A percentile compares a stretch with the other conserved stretches of the same genome.
Evolutionary conservation across 2,329 filamentous ascomycete genomes (phyloP).

Genomic region (Nemania sp.): DNA sequence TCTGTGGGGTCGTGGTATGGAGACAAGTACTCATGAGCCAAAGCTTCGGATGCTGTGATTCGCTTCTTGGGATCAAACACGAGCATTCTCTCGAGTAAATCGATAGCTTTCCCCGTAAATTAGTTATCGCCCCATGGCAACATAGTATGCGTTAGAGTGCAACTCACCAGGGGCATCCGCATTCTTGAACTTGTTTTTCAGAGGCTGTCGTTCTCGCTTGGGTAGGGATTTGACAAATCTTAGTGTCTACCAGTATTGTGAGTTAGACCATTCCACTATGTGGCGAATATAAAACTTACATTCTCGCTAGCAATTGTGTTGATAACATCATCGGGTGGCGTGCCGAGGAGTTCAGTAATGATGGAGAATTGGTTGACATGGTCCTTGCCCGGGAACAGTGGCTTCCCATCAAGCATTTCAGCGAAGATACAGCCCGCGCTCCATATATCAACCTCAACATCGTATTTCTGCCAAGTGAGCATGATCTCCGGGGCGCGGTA

Average conservation of each 20-base stretch:
- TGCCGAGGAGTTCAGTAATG: constrained; percentile 96
- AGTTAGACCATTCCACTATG: constrained; percentile 35
- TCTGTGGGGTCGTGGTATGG: constrained; percentile 98
- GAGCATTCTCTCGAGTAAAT: constrained; percentile 94
- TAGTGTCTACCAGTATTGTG: constrained; percentile 72
- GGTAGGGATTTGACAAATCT: constrained; percentile 97
- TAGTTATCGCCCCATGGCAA: constrained; percentile 4
- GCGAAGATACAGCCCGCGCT: constrained; percentile 99
- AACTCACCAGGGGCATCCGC: constrained; percentile 82
- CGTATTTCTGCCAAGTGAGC: constrained; percentile 99
- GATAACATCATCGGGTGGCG: constrained; percentile 97
- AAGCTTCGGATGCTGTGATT: constrained; percentile 85
- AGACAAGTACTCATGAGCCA: constrained; percentile 92
- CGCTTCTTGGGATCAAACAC: constrained; percentile 99
- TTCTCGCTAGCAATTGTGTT: constrained; percentile 99
- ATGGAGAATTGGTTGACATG: constrained; percentile 99
- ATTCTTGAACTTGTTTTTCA: constrained; percentile 93
- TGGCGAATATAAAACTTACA: constrained; percentile 62
- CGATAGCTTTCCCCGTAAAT: constrained; percentile 71
- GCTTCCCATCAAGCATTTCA: constrained; percentile 99
- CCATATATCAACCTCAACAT: constrained; percentile 99
- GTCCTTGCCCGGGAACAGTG: constrained; percentile 97
- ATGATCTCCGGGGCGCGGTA: constrained; percentile 99
- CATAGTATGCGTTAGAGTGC: background rate
- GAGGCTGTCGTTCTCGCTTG: constrained; percentile 89